Evolutionary conservation across 306 rosid genomes (phyloP).

Genomic region (Canavalia ensiformis): DNA sequence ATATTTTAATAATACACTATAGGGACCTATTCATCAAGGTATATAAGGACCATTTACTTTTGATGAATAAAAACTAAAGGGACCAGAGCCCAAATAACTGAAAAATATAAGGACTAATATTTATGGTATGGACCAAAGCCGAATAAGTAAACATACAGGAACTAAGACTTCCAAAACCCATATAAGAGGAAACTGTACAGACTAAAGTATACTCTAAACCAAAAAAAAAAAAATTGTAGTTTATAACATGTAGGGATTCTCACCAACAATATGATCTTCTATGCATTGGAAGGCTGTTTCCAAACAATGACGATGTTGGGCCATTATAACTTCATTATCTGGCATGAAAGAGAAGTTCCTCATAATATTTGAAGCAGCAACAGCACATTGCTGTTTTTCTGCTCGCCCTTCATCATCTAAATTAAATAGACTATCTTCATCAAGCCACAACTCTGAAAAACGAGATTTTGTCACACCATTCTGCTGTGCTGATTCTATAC

Average conservation of each 20-base stretch:
- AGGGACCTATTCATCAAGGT: neutral
- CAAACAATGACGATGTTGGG: constrained; percentile 90
- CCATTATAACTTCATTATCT: constrained; percentile 96
- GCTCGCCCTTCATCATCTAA: constrained; percentile 92
- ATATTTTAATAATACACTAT: neutral
- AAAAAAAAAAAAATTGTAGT: constrained; percentile 15
- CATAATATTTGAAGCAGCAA: constrained; percentile 90
- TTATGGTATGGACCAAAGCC: neutral
- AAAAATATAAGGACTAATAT: neutral
- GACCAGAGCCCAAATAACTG: neutral
- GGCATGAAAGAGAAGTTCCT: constrained; percentile 99
- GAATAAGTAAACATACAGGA: neutral
- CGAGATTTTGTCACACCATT: constrained; percentile 62
- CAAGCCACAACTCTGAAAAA: constrained; percentile 81
- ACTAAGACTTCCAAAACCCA: neutral
- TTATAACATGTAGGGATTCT: constrained; percentile 32
- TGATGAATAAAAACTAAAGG: constrained; percentile 19
- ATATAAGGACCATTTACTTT: constrained; percentile 14
- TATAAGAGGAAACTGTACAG: neutral
- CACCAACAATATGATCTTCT: constrained; percentile 80
- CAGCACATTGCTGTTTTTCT: constrained; percentile 93
- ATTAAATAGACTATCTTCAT: constrained; percentile 92
- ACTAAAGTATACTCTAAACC: neutral
- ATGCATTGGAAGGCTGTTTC: constrained; percentile 93
- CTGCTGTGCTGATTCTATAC: constrained; percentile 62